Evolutionary conservation across 805 yeast genomes (phyloP).

Genomic region (Kluyveromyces wickerhamii): DNA sequence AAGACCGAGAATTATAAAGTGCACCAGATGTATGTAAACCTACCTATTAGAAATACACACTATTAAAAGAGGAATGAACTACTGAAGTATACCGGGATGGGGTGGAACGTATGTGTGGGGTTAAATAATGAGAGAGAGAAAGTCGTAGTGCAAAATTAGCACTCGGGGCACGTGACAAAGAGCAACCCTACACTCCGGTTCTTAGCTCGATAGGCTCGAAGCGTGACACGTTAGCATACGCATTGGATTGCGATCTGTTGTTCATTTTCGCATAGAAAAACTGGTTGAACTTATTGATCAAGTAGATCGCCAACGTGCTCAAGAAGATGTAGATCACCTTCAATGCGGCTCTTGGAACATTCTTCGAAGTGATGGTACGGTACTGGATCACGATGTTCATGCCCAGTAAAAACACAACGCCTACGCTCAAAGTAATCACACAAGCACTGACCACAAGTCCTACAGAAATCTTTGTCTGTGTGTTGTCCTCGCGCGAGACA

Average conservation of each 20-base stretch:
- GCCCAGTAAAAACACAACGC: conserved; percentile 28
- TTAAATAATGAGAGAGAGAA: too few species aligned
- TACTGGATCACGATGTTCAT: conserved; percentile 30
- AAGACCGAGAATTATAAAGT: too few species aligned
- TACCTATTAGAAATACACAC: too few species aligned
- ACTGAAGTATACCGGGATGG: too few species aligned
- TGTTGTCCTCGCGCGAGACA: too few species aligned
- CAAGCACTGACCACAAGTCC: conserved; percentile 22
- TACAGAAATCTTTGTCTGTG: conserved; percentile 11
- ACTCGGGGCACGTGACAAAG: too few species aligned
- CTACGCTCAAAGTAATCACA: conserved; percentile 21
- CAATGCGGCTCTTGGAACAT: conserved; percentile 9
- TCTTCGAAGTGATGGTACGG: conserved; percentile 26
- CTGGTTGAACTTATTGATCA: conserved; percentile 13
- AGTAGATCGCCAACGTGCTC: conserved; percentile 13
- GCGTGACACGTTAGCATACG: conserved; percentile 1
- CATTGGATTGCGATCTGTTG: conserved; percentile 1
- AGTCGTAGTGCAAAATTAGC: too few species aligned
- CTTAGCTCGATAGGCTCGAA: conserved; percentile 2
- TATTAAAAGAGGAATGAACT: too few species aligned
- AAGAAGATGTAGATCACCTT: conserved; percentile 16
- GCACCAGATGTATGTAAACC: too few species aligned
- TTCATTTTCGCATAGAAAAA: conserved; percentile 13
- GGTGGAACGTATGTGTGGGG: too few species aligned
- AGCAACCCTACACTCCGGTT: conserved; percentile 1